Conservation (phyloP, 2,329 filamentous ascomycete genomes). For the Fusarium mangiferae region DNA sequence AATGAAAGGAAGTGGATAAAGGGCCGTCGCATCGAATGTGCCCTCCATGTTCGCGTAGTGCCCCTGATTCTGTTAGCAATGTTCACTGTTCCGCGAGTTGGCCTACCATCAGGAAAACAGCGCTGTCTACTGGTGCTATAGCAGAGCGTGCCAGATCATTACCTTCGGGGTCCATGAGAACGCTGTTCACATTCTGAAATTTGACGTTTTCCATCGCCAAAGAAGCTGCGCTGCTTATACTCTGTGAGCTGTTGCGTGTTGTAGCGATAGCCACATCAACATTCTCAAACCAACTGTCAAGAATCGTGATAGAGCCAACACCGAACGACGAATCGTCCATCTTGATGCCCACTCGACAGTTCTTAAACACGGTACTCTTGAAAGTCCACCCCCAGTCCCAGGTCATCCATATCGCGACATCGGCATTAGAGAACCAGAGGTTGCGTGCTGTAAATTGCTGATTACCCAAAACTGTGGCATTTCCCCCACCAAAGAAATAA, state of each 20-base stretch:
- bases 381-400: constrained; percentile 85
- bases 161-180: constrained; percentile 35
- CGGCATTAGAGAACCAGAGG: constrained; percentile 70
- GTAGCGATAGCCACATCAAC: constrained; percentile 76
- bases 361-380: constrained; percentile 71
- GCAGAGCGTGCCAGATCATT: constrained; percentile 28
- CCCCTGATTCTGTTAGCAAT: constrained; percentile 37
- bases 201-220: constrained; percentile 61
- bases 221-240: constrained; percentile 53
- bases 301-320: constrained; percentile 78
- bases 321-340: constrained; percentile 65
- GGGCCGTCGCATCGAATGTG: constrained; percentile 37
- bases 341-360: constrained; percentile 74
- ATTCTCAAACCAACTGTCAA: constrained; percentile 77
- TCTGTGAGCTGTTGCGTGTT: constrained; percentile 54
- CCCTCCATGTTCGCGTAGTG: constrained; percentile 39
- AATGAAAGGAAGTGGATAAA: constrained; percentile 26
- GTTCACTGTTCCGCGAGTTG: neutral
- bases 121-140: constrained; percentile 8
- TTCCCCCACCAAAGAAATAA: constrained; percentile 75
- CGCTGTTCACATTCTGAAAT: constrained; percentile 50
- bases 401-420: constrained; percentile 75
- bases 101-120: constrained; percentile 44
- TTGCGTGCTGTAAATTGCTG: constrained; percentile 80
- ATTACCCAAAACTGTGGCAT: constrained; percentile 68